phyloP scores from a whole-genome alignment of 257 asterid species.

The Salvia hispanica region DNA sequence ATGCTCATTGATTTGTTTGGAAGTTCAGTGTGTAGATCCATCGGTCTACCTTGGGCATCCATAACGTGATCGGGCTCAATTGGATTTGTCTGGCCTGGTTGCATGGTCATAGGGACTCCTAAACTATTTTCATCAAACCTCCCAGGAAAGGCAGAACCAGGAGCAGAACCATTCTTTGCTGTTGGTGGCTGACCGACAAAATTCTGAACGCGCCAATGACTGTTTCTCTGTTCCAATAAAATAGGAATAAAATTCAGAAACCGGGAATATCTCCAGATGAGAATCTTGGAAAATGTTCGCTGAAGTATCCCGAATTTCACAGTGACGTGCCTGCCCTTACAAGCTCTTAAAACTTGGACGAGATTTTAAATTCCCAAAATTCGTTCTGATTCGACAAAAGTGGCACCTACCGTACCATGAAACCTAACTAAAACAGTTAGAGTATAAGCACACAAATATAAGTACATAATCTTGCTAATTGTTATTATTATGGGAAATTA shows the following conservation, averaged over 20 bases:
- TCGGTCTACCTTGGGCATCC: conserved; percentile 50
- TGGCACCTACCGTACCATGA: too few species aligned
- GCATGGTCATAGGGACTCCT: conserved; percentile 49
- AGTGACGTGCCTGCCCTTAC: not conserved
- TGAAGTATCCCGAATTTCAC: not conserved
- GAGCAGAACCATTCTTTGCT: conserved; percentile 53
- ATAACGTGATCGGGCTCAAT: conserved; percentile 55
- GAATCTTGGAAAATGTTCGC: conserved; percentile 16
- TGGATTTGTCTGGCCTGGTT: conserved; percentile 52
- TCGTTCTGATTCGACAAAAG: too few species aligned
- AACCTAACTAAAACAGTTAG: not conserved
- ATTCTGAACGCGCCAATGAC: conserved; percentile 80
- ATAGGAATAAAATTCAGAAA: conserved; percentile 21
- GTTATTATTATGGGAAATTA: not conserved
- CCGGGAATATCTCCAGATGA: conserved; percentile 20
- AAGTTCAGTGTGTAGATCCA: conserved; percentile 54
- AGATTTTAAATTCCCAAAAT: not conserved
- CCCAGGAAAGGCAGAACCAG: conserved; percentile 51
- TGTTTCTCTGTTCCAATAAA: conserved; percentile 65
- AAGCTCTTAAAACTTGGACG: not conserved
- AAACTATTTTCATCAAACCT: conserved; percentile 59
- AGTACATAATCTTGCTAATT: not conserved
- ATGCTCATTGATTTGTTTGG: conserved; percentile 49
- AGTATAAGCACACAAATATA: not conserved
- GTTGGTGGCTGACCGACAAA: conserved; percentile 56